Conservation (phyloP, 192 early-diverging fungal genomes). For the Coemansia brasiliensis region DNA sequence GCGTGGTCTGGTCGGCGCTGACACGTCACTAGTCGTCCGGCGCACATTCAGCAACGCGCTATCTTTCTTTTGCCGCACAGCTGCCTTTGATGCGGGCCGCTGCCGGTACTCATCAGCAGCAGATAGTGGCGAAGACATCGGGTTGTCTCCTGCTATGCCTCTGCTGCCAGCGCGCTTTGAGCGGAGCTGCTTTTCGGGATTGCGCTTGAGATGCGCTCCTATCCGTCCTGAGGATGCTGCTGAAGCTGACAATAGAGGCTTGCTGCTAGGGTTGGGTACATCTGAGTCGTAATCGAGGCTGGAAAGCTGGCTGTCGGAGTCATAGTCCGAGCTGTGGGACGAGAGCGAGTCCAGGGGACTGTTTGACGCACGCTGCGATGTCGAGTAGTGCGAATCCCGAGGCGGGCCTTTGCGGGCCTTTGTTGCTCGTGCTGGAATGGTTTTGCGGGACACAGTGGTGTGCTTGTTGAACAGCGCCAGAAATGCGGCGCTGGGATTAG, state of each 20-base stretch:
- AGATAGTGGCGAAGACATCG: constrained; percentile 3
- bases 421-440: constrained; percentile 31
- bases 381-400: constrained; percentile 15
- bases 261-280: constrained; percentile 6
- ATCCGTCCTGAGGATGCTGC: background rate
- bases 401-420: constrained; percentile 51
- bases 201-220: background rate
- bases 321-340: constrained; percentile 14
- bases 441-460: constrained; percentile 37
- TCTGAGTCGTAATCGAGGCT: constrained; percentile 13
- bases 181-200: background rate
- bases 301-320: constrained; percentile 10
- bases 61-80: constrained; percentile 3
- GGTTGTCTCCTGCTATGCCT: constrained; percentile 2
- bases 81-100: background rate
- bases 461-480: constrained; percentile 39
- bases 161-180: background rate
- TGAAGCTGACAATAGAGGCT: constrained; percentile 11
- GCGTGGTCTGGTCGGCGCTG: background rate
- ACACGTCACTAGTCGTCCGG: background rate
- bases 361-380: constrained; percentile 4
- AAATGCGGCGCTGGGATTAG: constrained; percentile 27
- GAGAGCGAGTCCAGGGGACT: background rate
- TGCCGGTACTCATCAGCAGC: constrained; percentile 1
- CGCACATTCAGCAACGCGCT: background rate